Evolutionary conservation across 2,329 filamentous ascomycete genomes (phyloP), one percentile per base, ranked within the genome.

Genomic region (Coniochaeta ligniaria): DNA sequence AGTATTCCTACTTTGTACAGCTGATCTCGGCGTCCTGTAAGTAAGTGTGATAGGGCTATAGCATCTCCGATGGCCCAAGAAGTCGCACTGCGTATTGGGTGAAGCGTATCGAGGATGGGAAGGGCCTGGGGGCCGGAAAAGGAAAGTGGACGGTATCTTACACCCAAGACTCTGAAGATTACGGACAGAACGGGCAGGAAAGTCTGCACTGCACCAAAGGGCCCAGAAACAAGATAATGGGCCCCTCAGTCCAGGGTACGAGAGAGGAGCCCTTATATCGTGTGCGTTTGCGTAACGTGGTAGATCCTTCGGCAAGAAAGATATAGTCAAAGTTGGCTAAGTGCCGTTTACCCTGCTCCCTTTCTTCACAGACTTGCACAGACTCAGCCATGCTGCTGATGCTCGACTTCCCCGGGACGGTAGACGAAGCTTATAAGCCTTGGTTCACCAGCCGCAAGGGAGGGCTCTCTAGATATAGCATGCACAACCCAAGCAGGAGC

Each of bases 321-420:
- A 63, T 63, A 61, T 63, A 52, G 54, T 59, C 61, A 60, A 61
- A 59, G 57, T 59, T 43, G 59, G 61, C 5, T 31, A 52, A 52
- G 47, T 52, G 47, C 16, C 47, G 8, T 17, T 26, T 31, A 31
- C 47, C 47, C 47, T 28, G 47, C 47, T 52, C 47, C 26, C 24
- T 24, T 28, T 28, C 47, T 5, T 3, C 12, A 22, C 24, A 12
- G 26, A 31, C 47, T 17, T 28, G 47, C 24, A n/a, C n/a, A n/a
- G n/a, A n/a, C 8, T 31, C 47, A 11, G 8, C 47, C 47, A 52
- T 31, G 26, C 47, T 7, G 47, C 47, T 28, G 47, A 52, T 52
- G 22, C 47, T 52, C 31, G 26, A 28, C 26, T 52, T 22, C 7
- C 47, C 47, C 22, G 8, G 22, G 6, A 26, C n/a, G 47, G 2